Evolutionary conservation across 345 rosid species (phyloP).

Genomic region (Bruguiera parviflora): DNA sequence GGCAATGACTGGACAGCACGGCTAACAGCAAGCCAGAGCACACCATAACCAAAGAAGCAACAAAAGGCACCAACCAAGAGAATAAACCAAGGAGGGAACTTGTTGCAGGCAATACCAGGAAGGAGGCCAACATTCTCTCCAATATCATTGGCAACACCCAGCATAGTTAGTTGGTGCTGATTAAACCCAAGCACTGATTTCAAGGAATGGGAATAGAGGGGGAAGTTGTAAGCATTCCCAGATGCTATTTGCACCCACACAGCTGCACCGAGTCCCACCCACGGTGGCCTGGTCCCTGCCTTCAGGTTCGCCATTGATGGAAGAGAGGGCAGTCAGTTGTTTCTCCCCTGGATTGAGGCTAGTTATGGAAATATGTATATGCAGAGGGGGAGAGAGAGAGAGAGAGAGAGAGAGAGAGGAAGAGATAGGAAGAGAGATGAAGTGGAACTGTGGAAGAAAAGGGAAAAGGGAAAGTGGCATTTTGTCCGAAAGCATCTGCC

Average conservation of each 20-base stretch:
- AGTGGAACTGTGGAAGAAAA: neutral
- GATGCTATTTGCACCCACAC: conserved; percentile 68
- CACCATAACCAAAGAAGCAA: conserved; percentile 63
- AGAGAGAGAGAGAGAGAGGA: no score
- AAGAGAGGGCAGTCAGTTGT: neutral
- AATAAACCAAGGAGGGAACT: conserved; percentile 64
- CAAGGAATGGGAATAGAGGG: conserved; percentile 64
- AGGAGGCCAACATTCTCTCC: conserved; percentile 65
- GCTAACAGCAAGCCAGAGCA: conserved; percentile 57
- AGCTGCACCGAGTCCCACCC: conserved; percentile 67
- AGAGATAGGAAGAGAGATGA: no score
- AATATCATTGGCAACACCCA: conserved; percentile 69
- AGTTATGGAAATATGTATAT: neutral
- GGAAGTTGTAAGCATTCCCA: conserved; percentile 64
- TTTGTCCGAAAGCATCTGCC: no score
- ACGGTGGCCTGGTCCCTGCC: conserved; percentile 67
- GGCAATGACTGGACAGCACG: conserved; percentile 46
- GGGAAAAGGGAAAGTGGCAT: neutral
- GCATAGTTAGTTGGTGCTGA: conserved; percentile 65
- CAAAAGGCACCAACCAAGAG: conserved; percentile 48
- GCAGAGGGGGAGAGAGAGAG: no score
- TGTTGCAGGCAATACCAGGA: conserved; percentile 65
- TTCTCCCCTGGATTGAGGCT: neutral
- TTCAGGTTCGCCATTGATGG: conserved; percentile 40
- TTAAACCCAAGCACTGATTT: conserved; percentile 64